These are phyloP conservation scores for Neoboletus magnificus DNA, from an alignment of 768 basidiomycete genomes.

Conservation along the genomic window DNA sequence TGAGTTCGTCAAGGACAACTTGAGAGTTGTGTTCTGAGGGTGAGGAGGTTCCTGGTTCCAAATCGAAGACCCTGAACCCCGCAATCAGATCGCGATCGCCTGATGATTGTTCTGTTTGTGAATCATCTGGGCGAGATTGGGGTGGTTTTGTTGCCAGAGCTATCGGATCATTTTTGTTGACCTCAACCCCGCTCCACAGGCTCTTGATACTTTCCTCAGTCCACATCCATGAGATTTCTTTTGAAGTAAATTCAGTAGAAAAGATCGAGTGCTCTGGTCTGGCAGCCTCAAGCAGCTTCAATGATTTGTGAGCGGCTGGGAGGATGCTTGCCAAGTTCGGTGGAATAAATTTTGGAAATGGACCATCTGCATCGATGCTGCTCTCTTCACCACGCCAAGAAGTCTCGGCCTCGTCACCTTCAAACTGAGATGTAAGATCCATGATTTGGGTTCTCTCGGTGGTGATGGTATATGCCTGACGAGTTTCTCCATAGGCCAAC, in stretches of 20 bases:
- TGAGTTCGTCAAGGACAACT: slow-evolving; percentile 43
- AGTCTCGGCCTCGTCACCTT: slow-evolving; percentile 36
- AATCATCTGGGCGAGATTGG: not conserved
- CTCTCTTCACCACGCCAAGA: slow-evolving; percentile 40
- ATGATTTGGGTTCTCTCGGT: slow-evolving; percentile 9
- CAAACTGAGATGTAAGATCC: slow-evolving; percentile 17
- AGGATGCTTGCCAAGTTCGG: slow-evolving; percentile 47
- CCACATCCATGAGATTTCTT: slow-evolving; percentile 53
- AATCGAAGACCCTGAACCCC: slow-evolving; percentile 57
- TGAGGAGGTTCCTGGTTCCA: slow-evolving; percentile 54
- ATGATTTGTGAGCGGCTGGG: slow-evolving; percentile 64
- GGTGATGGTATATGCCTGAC: slow-evolving; percentile 28
- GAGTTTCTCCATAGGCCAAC: slow-evolving; percentile 46
- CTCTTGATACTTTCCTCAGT: slow-evolving; percentile 12
- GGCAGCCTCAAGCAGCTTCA: slow-evolving; percentile 61
- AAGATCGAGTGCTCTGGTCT: slow-evolving; percentile 62
- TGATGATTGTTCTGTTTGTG: not conserved
- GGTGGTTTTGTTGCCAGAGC: not conserved
- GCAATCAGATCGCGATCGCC: slow-evolving; percentile 36
- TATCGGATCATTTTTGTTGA: not conserved
- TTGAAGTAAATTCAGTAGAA: slow-evolving; percentile 26
- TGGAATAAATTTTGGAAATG: slow-evolving; percentile 66
- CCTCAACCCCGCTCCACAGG: slow-evolving; percentile 6
- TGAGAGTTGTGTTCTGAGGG: slow-evolving; percentile 19
- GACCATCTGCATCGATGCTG: slow-evolving; percentile 37